Evolutionary conservation across 176 grass and related monocot species (phyloP).

Genomic region (Thinopyrum elongatum): DNA sequence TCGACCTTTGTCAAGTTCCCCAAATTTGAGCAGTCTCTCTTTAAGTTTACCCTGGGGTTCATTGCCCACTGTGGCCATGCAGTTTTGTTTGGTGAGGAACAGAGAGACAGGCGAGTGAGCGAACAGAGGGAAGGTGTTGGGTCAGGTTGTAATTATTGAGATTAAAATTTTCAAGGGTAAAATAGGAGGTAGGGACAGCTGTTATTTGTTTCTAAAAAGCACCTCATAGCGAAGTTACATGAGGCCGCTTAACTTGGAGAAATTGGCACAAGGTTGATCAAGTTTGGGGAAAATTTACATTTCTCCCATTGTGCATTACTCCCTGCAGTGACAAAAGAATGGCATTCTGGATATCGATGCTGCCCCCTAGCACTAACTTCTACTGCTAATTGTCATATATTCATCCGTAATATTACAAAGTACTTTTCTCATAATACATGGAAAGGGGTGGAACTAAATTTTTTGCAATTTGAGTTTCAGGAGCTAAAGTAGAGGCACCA

Average conservation of each 20-base stretch:
- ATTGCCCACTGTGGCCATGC: not conserved
- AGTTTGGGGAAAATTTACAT: not conserved
- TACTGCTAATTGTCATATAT: not conserved
- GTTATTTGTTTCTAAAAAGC: not conserved
- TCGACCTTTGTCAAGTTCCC: not conserved
- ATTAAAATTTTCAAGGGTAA: not conserved
- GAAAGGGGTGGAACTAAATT: not conserved
- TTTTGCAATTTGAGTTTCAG: constrained; percentile 37
- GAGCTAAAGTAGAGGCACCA: constrained; percentile 43
- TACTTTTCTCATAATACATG: constrained; percentile 23
- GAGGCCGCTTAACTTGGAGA: not conserved
- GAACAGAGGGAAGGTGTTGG: not conserved
- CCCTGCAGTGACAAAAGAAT: not conserved
- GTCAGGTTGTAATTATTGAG: not conserved
- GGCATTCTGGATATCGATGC: not conserved
- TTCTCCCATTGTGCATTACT: not conserved
- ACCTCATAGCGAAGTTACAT: not conserved
- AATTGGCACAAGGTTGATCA: not conserved
- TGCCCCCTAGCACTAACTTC: not conserved
- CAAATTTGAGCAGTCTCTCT: not conserved
- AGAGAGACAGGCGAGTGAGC: not conserved
- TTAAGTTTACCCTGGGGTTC: not conserved
- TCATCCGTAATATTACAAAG: not conserved
- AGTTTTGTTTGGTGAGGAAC: not conserved
- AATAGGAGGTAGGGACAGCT: not conserved